Conservation (phyloP, 2,329 filamentous ascomycete genomes). For the Eutypella sp. region DNA sequence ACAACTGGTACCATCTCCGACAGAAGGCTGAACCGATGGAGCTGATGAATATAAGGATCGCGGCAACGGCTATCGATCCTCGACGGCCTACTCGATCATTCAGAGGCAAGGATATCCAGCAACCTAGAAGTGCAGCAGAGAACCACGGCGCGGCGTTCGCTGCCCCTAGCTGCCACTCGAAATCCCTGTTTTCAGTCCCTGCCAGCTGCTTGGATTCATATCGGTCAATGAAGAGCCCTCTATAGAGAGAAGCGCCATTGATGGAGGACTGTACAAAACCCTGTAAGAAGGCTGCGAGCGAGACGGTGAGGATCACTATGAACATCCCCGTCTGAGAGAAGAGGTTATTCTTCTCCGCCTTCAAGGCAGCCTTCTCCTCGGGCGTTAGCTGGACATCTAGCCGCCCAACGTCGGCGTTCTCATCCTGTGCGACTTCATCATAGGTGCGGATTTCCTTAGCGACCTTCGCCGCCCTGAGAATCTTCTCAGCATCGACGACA, state of each 20-base stretch:
- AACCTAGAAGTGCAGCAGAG: slow-evolving; percentile 33
- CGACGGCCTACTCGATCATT: slow-evolving; percentile 36
- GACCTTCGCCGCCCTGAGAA: slow-evolving; percentile 35
- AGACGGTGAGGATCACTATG: slow-evolving; percentile 37
- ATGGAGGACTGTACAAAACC: slow-evolving; percentile 41
- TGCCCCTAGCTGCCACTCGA: slow-evolving; percentile 34
- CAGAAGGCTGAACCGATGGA: slow-evolving; percentile 33
- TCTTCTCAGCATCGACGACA: slow-evolving; percentile 25
- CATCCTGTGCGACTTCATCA: slow-evolving; percentile 30
- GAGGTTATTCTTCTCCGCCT: slow-evolving; percentile 32
- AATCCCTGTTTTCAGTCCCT: neutral
- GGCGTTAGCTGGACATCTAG: slow-evolving; percentile 28
- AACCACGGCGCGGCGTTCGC: slow-evolving; percentile 36
- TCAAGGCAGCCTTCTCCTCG: slow-evolving; percentile 33
- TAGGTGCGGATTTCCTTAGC: slow-evolving; percentile 36
- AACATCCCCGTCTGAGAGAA: slow-evolving; percentile 36
- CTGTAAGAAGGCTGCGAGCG: slow-evolving; percentile 39
- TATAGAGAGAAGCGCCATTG: slow-evolving; percentile 34
- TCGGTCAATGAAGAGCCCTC: neutral
- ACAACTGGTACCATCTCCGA: slow-evolving; percentile 26
- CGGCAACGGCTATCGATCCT: slow-evolving; percentile 35
- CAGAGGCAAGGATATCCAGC: slow-evolving; percentile 34
- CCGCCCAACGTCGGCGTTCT: slow-evolving; percentile 14
- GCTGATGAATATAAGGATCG: slow-evolving; percentile 33
- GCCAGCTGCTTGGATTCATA: no score